Base-by-base conservation (phyloP, 2,329 filamentous ascomycete species). In the Arthrobotrys conoides region DNA sequence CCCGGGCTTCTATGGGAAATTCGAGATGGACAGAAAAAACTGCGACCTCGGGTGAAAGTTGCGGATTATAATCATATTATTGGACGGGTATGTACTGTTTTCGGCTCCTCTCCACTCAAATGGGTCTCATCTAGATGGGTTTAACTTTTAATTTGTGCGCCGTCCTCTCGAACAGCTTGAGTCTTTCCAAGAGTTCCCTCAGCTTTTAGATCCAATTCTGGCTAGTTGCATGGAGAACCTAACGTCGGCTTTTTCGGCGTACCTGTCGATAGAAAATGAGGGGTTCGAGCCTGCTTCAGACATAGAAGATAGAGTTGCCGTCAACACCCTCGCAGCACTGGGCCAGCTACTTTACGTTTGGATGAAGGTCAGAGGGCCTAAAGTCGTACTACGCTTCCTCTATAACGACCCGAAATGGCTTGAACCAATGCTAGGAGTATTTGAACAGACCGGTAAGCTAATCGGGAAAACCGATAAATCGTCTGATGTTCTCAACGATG, bases 361-460 rank as follows among this genome's bases (percentile, higher is more conserved):
- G 78, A 97, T 94, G 87, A 99, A 99, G 85, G 91, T 98, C 64
- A 90, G 96, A 67, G 95, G 96, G 24, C 91, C 96, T 83, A 98
- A 98, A 84, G 91, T 99, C 65, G 91, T 99, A 81, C 90, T 94
- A 66, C 90, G 93, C 49, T 97, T 98, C 83, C 87, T 99, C 80
- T 95, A 92, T 83, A 97, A 96, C 80, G 96, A 98, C 84, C 91
- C 94, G 0, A 91, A 89, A 82, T 91, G 94, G 82, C 88, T 99
- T 14, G 94, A 97, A 83, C 88, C 91, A 0, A 87, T 99, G 78
- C 87, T 97, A 8, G 87, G 88, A 0, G 91, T 91, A 16, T 89
- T 97, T 49, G 93, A 96, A 82, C 87, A 87, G 82, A 84, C 85
- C 51, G 82, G 82, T 5, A 81, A 81, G 12, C 75, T 82, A 27